Evolutionary conservation across 148 eudicot species (phyloP).

Genomic region (Chenopodium berlandieri): DNA sequence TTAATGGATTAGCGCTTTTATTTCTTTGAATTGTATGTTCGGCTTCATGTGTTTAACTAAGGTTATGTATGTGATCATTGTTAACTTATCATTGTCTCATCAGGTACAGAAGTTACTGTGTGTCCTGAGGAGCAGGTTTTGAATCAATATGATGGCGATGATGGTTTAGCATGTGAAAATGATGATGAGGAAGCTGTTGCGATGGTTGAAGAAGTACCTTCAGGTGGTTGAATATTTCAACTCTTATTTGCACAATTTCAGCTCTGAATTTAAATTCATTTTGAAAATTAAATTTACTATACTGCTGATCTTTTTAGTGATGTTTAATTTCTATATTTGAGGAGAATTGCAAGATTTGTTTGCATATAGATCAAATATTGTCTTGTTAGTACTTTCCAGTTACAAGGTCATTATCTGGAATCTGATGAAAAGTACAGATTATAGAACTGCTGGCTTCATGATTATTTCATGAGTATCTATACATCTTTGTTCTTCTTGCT

Average conservation of each 20-base stretch:
- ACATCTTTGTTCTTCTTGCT: background rate
- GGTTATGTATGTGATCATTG: background rate
- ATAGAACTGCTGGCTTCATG: background rate
- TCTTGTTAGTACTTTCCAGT: background rate
- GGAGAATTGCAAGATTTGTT: background rate
- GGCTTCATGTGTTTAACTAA: background rate
- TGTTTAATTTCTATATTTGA: background rate
- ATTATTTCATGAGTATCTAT: background rate
- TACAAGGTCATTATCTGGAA: background rate
- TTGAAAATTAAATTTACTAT: background rate
- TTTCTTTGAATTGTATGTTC: background rate
- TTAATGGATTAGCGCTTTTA: too few species aligned
- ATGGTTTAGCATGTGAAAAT: slow-evolving; percentile 54
- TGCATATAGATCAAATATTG: background rate
- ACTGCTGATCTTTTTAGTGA: background rate
- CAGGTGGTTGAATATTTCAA: slow-evolving; percentile 45
- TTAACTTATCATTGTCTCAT: background rate
- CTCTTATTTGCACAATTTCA: slow-evolving; percentile 5
- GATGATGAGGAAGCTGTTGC: slow-evolving; percentile 78
- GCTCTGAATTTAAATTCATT: background rate
- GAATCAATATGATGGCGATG: slow-evolving; percentile 67
- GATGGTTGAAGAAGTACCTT: slow-evolving; percentile 67
- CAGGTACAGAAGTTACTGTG: slow-evolving; percentile 58
- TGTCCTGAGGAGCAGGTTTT: slow-evolving; percentile 81
- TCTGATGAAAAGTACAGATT: background rate